phyloP scores from a whole-genome alignment of 805 yeast species.

The Starmerella bacillaris region DNA sequence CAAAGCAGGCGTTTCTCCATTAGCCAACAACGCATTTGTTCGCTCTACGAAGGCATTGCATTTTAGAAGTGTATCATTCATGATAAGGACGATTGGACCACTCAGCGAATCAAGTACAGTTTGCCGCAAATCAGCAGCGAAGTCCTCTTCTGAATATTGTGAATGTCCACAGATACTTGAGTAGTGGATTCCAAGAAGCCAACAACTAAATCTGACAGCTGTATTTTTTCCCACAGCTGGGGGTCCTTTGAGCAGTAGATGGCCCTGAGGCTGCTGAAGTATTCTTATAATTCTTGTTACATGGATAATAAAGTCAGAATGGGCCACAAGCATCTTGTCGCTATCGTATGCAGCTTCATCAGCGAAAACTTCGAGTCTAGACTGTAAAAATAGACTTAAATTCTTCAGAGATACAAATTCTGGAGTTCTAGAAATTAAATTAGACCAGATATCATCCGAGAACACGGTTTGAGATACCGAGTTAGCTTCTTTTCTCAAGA shows the following conservation, averaged over 20 bases:
- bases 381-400: constrained; percentile 37
- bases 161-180: constrained; percentile 40
- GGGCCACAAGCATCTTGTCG: constrained; percentile 41
- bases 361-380: constrained; percentile 49
- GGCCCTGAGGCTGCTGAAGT: constrained; percentile 73
- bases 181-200: constrained; percentile 67
- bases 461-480: neutral
- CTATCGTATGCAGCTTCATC: constrained; percentile 44
- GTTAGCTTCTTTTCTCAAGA: constrained; percentile 1
- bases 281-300: constrained; percentile 66
- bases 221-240: constrained; percentile 70
- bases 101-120: constrained; percentile 28
- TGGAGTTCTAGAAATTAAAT: constrained; percentile 8
- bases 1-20: constrained; percentile 80
- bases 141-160: constrained; percentile 39
- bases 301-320: constrained; percentile 57
- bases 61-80: constrained; percentile 63
- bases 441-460: constrained; percentile 7
- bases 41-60: constrained; percentile 71
- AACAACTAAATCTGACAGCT: constrained; percentile 61
- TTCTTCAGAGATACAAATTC: constrained; percentile 20
- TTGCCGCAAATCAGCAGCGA: constrained; percentile 44
- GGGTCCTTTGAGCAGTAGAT: constrained; percentile 67
- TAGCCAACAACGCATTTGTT: constrained; percentile 84
- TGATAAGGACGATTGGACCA: constrained; percentile 38